Evolutionary conservation across 1,284 basidiomycete genomes (phyloP), one percentile per base, ranked within the genome.

Genomic region (Naganishia sp.): DNA sequence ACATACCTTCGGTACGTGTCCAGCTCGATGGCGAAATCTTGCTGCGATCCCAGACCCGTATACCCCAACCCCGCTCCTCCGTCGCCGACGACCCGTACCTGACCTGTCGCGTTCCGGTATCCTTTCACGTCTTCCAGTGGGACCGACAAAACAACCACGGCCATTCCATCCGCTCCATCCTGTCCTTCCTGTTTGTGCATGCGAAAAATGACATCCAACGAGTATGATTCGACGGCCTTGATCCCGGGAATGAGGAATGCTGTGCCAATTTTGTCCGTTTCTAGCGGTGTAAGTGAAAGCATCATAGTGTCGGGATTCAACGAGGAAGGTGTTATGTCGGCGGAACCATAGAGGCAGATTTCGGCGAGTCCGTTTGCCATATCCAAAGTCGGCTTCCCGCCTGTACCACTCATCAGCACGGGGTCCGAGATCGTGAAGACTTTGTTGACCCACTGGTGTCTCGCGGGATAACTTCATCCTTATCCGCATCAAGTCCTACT

Each of bases 1-100:
- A 72, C 75, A 68, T 53, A 77, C 77, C 65, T 69, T 45, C 65
- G 65, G 28, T 71, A 70, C 4, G 70, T 71, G 48, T 71, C 70
- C 13, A 71, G 43, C 60, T 78, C 77, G 16, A 78, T 69, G 1
- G 73, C 76, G 66, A 76, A 77, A 68, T 77, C 75, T 15, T 72
- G 74, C 16, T 63, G 18, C 16, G 54, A 69, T 6, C 74, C 75
- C n/a, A 74, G 16, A 6, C 76, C 75, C 39, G 69, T 67, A 64
- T 78, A 78, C 0, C 77, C 77, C 55, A 78, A 39, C 2, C 75
- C 75, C 65, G 69, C 74, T 9, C 77, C 77, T 9, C 73, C 74
- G 25, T 67, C 46, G 1, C 77, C 77, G 16, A 77, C 23, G 39
- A 39, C 15, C 4, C 43, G 48, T n/a, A 50, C 36, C 13, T n/a